Conservation (phyloP, 2,329 filamentous ascomycete genomes). For the Zymoseptoria passerinii region DNA sequence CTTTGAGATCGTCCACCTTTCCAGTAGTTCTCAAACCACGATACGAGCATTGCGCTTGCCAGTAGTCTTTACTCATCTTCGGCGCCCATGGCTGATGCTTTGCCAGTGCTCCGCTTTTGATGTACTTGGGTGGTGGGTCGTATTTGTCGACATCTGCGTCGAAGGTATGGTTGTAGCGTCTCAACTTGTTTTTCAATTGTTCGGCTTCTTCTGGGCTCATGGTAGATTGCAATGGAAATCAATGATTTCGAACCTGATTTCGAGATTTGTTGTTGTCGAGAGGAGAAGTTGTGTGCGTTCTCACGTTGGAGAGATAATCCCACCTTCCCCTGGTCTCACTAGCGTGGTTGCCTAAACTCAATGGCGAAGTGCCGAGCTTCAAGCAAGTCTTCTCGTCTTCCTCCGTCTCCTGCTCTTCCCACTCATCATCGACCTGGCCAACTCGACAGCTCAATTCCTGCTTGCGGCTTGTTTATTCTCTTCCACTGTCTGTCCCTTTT, state of each 20-base stretch:
- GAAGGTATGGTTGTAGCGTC: constrained; percentile 1
- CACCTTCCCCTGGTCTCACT: too few relatives aligned
- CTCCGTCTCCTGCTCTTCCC: too few relatives aligned
- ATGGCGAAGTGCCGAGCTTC: too few relatives aligned
- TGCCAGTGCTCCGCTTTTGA: constrained; percentile 1
- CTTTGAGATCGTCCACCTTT: constrained; percentile 2
- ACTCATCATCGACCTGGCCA: not conserved
- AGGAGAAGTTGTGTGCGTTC: too few relatives aligned
- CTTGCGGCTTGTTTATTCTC: not conserved
- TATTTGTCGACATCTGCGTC: constrained; percentile 3
- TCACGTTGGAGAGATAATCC: too few relatives aligned
- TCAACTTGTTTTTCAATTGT: not conserved
- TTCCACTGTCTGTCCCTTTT: not conserved
- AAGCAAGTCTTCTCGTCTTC: too few relatives aligned
- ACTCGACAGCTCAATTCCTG: not conserved
- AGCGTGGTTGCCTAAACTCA: too few relatives aligned
- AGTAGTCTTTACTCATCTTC: constrained; percentile 2
- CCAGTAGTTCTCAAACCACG: constrained; percentile 4
- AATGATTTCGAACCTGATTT: too few relatives aligned
- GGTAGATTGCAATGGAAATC: too few relatives aligned
- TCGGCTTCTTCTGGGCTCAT: not conserved
- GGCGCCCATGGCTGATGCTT: constrained; percentile 5
- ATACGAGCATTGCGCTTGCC: constrained; percentile 10
- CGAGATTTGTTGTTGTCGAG: too few relatives aligned
- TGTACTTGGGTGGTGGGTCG: not conserved